These are phyloP conservation scores for Boletellus ananiceps DNA, from an alignment of 768 basidiomycete species.

Conservation along the genomic window DNA sequence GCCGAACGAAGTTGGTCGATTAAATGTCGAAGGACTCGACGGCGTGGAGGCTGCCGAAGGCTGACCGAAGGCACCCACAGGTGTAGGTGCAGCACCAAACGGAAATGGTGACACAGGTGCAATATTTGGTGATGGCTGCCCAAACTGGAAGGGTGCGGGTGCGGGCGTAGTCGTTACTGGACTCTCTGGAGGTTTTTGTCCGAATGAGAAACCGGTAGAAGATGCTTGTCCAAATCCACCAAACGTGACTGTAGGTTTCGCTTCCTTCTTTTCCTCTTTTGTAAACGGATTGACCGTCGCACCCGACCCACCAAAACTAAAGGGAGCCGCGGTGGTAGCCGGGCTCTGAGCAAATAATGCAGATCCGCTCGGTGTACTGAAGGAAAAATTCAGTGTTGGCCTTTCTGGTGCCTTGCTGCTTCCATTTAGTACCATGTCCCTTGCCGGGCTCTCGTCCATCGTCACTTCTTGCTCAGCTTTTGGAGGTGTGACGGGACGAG, in stretches of 20 bases:
- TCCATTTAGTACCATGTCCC: constrained; percentile 50
- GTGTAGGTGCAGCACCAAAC: constrained; percentile 39
- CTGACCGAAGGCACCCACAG: constrained; percentile 41
- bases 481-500: constrained; percentile 63
- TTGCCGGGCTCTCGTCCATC: constrained; percentile 81
- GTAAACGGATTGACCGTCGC: constrained; percentile 44
- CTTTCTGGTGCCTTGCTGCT: constrained; percentile 34
- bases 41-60: constrained; percentile 44
- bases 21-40: constrained; percentile 55
- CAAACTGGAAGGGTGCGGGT: constrained; percentile 47
- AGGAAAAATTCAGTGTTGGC: constrained; percentile 47
- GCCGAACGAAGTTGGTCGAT: constrained; percentile 41
- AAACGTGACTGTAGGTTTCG: constrained; percentile 40
- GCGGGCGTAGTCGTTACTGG: constrained; percentile 37
- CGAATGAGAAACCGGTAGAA: constrained; percentile 44
- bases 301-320: constrained; percentile 31
- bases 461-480: constrained; percentile 60
- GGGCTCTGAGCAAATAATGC: constrained; percentile 35
- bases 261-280: constrained; percentile 44
- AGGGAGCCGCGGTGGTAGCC: constrained; percentile 29
- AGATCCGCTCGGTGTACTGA: constrained; percentile 36
- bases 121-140: constrained; percentile 34
- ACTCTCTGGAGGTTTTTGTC: constrained; percentile 37
- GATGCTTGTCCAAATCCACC: constrained; percentile 44
- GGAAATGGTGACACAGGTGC: constrained; percentile 40